These are phyloP conservation scores for Laguncularia racemosa DNA, from an alignment of 345 rosid species.

Conservation along the genomic window DNA sequence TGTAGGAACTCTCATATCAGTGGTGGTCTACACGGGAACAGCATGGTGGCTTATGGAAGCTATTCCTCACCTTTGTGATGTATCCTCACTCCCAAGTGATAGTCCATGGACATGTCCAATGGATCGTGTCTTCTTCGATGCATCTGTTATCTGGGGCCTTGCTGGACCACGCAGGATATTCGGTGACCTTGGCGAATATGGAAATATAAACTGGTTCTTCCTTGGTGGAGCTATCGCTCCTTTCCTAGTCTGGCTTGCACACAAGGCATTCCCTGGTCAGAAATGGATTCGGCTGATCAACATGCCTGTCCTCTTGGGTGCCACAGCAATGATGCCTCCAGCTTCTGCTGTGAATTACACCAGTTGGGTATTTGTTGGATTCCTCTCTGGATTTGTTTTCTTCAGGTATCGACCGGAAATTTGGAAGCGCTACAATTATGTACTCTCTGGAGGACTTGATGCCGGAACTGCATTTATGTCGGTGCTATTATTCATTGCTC, in stretches of 20 bases:
- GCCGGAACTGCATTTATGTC: constrained; percentile 78
- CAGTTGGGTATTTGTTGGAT: constrained; percentile 54
- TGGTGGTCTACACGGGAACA: constrained; percentile 38
- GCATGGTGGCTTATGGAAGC: constrained; percentile 88
- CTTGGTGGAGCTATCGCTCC: constrained; percentile 57
- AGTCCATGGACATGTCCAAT: constrained; percentile 78
- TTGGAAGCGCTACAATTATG: constrained; percentile 69
- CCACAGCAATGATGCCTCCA: constrained; percentile 69
- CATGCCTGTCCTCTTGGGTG: constrained; percentile 64
- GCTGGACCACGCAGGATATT: constrained; percentile 77
- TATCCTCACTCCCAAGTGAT: constrained; percentile 31
- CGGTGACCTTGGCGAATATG: constrained; percentile 61
- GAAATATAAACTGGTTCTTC: constrained; percentile 64
- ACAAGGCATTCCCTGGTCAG: constrained; percentile 46
- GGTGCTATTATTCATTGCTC: constrained; percentile 36
- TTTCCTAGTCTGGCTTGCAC: constrained; percentile 53
- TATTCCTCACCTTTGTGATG: constrained; percentile 61
- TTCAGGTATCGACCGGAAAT: constrained; percentile 35
- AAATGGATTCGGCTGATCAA: constrained; percentile 54
- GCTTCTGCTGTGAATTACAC: constrained; percentile 67
- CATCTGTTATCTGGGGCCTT: constrained; percentile 86
- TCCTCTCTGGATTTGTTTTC: constrained; percentile 46
- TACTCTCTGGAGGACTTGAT: constrained; percentile 66
- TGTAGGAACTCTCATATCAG: constrained; percentile 54
- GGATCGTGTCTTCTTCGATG: constrained; percentile 63